Conservation (phyloP, 495 filamentous ascomycete genomes). For the Penicillium longicatenatum region DNA sequence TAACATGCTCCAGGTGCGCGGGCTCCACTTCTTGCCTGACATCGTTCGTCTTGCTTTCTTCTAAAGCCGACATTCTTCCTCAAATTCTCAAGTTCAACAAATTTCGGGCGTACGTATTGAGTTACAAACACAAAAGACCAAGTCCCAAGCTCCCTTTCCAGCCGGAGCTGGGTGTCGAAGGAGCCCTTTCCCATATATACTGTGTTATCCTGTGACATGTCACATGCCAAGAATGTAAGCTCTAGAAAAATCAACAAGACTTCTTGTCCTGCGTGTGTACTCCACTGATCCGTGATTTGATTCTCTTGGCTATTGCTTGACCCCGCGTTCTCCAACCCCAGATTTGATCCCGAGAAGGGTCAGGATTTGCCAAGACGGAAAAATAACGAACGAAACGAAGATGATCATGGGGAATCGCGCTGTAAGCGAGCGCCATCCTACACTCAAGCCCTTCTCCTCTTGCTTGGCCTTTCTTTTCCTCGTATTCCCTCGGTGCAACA, state of each 20-base stretch:
- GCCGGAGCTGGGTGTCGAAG: neutral
- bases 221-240: neutral
- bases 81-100: neutral
- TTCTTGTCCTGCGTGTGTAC: neutral
- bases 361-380: slow-evolving; percentile 1
- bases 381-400: neutral
- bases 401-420: neutral
- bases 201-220: neutral
- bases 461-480: neutral
- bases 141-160: neutral
- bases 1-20: neutral
- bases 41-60: neutral
- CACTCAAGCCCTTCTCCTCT: neutral
- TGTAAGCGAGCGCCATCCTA: neutral
- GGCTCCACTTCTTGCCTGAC: neutral
- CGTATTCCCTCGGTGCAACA: neutral
- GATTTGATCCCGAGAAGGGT: neutral
- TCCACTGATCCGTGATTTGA: too few relatives aligned
- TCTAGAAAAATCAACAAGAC: neutral
- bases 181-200: neutral
- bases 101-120: neutral
- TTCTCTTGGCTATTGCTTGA: neutral
- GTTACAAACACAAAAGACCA: neutral
- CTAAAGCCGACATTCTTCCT: neutral
- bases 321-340: neutral